Percentiles rank a stretch among this genome's conserved stretches.
Evolutionary conservation across 2,329 filamentous ascomycete species (phyloP).

Genomic region (Cladosporium cucumerinum): DNA sequence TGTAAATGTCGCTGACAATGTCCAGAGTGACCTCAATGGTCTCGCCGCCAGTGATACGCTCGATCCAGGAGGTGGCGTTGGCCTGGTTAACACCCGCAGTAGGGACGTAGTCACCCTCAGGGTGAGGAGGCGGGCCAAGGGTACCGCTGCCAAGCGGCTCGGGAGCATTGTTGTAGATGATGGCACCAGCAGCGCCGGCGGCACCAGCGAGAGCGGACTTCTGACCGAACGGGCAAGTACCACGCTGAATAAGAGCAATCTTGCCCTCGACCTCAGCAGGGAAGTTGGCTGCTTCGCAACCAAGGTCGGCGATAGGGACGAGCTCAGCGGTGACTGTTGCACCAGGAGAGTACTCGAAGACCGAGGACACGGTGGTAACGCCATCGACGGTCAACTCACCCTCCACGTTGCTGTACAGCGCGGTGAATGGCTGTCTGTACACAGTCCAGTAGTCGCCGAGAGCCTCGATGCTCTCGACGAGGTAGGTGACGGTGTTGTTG

Average conservation of each 20-base stretch:
- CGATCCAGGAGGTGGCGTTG: slow-evolving; percentile 56
- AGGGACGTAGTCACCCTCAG: slow-evolving; percentile 56
- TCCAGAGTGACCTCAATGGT: slow-evolving; percentile 39
- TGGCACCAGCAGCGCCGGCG: slow-evolving; percentile 66
- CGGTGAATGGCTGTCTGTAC: slow-evolving; percentile 46
- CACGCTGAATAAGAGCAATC: slow-evolving; percentile 69
- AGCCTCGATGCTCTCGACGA: slow-evolving; percentile 36
- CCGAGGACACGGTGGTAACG: slow-evolving; percentile 58
- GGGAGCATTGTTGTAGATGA: slow-evolving; percentile 71
- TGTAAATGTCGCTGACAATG: slow-evolving; percentile 46
- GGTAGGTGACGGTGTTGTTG: slow-evolving; percentile 39
- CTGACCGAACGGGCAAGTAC: slow-evolving; percentile 66
- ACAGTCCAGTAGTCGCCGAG: slow-evolving; percentile 59
- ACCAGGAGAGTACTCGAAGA: slow-evolving; percentile 63
- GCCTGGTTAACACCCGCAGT: slow-evolving; percentile 64
- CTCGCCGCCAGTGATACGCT: slow-evolving; percentile 49
- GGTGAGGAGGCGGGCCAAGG: slow-evolving; percentile 59
- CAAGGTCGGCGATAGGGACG: slow-evolving; percentile 57
- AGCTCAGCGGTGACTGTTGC: slow-evolving; percentile 57
- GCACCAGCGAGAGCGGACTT: slow-evolving; percentile 67
- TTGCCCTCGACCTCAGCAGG: slow-evolving; percentile 56
- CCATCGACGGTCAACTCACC: slow-evolving; percentile 49
- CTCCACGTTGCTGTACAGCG: slow-evolving; percentile 34
- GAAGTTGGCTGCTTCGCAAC: slow-evolving; percentile 64
- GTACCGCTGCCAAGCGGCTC: slow-evolving; percentile 56